Conservation (phyloP, 495 filamentous ascomycete species). For the Podospora didyma region DNA sequence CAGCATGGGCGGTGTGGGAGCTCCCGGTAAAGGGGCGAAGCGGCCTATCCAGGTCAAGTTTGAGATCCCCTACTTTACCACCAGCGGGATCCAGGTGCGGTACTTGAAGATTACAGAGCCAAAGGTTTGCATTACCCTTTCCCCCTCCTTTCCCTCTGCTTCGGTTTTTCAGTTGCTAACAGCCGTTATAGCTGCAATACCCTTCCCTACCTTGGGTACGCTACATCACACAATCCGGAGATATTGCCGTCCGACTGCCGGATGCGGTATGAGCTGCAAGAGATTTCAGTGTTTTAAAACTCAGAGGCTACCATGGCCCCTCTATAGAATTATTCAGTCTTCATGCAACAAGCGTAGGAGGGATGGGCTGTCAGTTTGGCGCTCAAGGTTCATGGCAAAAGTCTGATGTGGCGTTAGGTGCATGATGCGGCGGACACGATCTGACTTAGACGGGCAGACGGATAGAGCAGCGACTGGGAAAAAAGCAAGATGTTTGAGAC, state of each 20-base stretch:
- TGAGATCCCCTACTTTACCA: slow-evolving; percentile 99
- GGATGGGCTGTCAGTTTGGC: not conserved
- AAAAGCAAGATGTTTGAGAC: no score
- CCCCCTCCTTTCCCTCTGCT: not conserved
- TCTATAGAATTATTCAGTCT: no score
- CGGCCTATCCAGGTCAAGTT: slow-evolving; percentile 98
- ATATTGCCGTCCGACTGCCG: slow-evolving; percentile 89
- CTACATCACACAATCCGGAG: slow-evolving; percentile 96
- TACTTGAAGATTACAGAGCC: slow-evolving; percentile 99
- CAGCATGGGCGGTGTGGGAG: slow-evolving; percentile 78
- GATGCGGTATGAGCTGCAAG: slow-evolving; percentile 62
- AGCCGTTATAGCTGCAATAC: slow-evolving; percentile 72
- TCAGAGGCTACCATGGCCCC: no score
- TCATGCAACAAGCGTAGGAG: not conserved
- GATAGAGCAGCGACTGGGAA: no score
- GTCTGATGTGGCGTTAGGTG: not conserved
- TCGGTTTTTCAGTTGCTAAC: no score
- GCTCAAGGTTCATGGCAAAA: not conserved
- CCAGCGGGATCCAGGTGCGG: slow-evolving; percentile 94
- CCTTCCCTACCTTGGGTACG: slow-evolving; percentile 97
- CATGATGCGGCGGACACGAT: not conserved
- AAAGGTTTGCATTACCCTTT: slow-evolving; percentile 63
- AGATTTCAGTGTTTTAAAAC: not conserved
- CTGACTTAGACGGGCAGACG: not conserved
- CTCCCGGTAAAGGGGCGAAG: slow-evolving; percentile 75